A percentile compares a stretch with the other conserved stretches of the same genome.
Evolutionary conservation across 169 alveolate species (phyloP).

Genomic region (Babesia ovis): DNA sequence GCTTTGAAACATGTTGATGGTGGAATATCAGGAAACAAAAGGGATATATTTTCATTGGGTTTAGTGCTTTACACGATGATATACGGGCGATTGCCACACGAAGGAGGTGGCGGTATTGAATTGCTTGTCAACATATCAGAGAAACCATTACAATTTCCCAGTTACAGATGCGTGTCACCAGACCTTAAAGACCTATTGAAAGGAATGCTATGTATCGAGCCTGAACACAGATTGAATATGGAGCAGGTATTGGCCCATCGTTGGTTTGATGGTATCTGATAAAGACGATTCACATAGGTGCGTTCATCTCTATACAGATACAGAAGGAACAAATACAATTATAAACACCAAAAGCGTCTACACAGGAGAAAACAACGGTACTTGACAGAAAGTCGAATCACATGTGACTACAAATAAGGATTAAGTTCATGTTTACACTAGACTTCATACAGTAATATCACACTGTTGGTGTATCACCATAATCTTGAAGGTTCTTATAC

Average conservation of each 20-base stretch:
- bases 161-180: conserved; percentile 21
- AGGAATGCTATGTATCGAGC: conserved; percentile 51
- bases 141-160: conserved; percentile 28
- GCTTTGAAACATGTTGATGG: conserved; percentile 48
- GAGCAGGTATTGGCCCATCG: conserved; percentile 32
- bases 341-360: no score
- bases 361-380: no score
- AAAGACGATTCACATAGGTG: no score
- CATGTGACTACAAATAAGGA: no score
- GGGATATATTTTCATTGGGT: conserved; percentile 59
- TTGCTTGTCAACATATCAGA: conserved; percentile 46
- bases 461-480: background rate
- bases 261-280: conserved; percentile 29
- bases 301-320: no score
- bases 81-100: conserved; percentile 47
- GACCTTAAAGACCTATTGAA: conserved; percentile 22
- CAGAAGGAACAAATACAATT: no score
- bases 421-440: no score
- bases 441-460: no score
- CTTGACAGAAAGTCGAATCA: no score
- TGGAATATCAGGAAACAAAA: conserved; percentile 37
- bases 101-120: conserved; percentile 42
- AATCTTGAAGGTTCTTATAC: background rate
- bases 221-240: conserved; percentile 2
- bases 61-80: conserved; percentile 62